Evolutionary conservation across 805 yeast genomes (phyloP).

Genomic region (Kodamaea neixiangensis): DNA sequence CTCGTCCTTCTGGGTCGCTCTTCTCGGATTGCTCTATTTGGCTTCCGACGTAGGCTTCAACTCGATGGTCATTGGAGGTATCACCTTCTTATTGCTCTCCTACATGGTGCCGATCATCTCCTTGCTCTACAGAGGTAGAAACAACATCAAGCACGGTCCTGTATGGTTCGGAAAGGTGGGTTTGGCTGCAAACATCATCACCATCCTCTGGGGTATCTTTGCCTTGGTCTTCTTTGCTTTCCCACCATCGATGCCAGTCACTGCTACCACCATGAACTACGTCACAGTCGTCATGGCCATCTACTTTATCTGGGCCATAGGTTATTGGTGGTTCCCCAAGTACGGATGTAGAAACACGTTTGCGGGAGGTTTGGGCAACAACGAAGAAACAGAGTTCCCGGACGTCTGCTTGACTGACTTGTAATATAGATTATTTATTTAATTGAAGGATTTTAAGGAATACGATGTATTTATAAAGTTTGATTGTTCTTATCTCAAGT

Average conservation of each 20-base stretch:
- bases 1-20: conserved; percentile 33
- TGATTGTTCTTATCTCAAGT: background rate
- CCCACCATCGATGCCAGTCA: conserved; percentile 34
- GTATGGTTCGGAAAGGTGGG: conserved; percentile 46
- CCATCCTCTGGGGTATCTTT: conserved; percentile 37
- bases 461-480: background rate
- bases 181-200: conserved; percentile 32
- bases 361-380: conserved; percentile 43
- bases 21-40: conserved; percentile 39
- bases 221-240: conserved; percentile 42
- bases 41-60: conserved; percentile 43
- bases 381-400: conserved; percentile 46
- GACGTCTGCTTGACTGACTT: conserved; percentile 39
- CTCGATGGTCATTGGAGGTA: conserved; percentile 40
- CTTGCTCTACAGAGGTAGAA: conserved; percentile 37
- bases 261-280: conserved; percentile 31
- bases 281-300: conserved; percentile 29
- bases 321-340: conserved; percentile 46
- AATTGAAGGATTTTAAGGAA: background rate
- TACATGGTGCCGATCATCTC: conserved; percentile 39
- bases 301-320: conserved; percentile 36
- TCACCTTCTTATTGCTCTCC: conserved; percentile 38
- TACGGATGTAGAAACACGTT: conserved; percentile 40
- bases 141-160: conserved; percentile 41
- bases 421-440: conserved; percentile 11